Conservation (phyloP, 2,329 filamentous ascomycete genomes). For the Cladophialophora immunda region DNA sequence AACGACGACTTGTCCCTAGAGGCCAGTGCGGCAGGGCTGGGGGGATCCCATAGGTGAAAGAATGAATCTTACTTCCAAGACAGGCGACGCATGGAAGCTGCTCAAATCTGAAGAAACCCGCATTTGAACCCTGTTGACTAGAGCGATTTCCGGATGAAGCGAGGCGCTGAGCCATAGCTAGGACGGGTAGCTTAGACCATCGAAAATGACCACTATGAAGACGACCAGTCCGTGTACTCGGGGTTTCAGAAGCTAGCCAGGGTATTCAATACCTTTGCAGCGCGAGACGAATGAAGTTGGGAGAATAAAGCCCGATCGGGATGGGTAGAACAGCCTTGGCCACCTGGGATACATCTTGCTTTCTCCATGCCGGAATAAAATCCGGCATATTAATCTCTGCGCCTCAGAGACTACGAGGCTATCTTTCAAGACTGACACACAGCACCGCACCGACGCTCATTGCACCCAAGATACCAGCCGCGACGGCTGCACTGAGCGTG, state of each 20-base stretch:
- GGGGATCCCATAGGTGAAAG: background rate
- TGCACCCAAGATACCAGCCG: no score
- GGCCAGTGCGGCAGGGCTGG: background rate
- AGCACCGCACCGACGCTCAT: no score
- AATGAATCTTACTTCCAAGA: background rate
- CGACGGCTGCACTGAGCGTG: no score
- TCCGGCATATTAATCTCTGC: no score
- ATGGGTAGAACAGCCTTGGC: no score
- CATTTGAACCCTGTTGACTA: background rate
- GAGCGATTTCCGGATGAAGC: background rate
- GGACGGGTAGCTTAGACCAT: background rate
- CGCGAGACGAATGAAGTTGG: background rate
- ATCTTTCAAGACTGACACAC: no score
- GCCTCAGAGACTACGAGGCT: no score
- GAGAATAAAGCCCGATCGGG: background rate
- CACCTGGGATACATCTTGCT: no score
- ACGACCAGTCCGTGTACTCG: background rate
- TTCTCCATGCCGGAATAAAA: no score
- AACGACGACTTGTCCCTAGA: background rate
- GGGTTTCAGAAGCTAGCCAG: background rate
- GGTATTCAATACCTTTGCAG: background rate
- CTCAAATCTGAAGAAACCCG: background rate
- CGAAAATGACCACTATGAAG: background rate
- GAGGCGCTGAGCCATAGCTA: background rate
- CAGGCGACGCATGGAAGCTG: background rate